phyloP scores from a whole-genome alignment of 305 asterid genomes.

The Fraxinus latifolia region DNA sequence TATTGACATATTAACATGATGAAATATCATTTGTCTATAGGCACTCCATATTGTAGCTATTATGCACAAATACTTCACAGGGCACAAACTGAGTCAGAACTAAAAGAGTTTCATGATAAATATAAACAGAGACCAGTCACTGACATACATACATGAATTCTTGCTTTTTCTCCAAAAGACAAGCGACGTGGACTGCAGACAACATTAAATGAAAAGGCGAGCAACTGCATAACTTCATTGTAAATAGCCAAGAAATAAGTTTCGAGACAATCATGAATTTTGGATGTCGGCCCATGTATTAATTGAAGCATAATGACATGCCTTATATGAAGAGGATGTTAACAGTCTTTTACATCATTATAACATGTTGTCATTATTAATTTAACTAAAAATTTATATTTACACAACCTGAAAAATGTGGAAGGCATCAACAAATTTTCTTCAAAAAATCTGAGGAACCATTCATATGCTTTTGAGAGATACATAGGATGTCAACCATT shows the following conservation, averaged over 20 bases:
- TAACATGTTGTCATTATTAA: neutral
- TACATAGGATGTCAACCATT: neutral
- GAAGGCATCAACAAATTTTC: neutral
- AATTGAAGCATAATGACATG: neutral
- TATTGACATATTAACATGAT: neutral
- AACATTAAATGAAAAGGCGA: neutral
- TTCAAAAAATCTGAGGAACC: neutral
- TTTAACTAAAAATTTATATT: neutral
- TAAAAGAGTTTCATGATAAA: neutral
- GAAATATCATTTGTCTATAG: neutral
- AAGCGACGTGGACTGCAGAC: neutral
- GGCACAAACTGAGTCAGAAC: neutral
- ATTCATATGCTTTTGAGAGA: neutral
- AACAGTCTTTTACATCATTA: neutral
- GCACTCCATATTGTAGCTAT: neutral
- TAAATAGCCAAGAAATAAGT: neutral
- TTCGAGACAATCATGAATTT: neutral
- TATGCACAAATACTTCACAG: neutral
- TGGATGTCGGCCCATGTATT: neutral
- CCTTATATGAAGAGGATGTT: neutral
- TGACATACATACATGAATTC: neutral
- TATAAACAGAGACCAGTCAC: neutral
- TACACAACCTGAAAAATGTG: neutral
- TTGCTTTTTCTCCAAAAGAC: neutral
- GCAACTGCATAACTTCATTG: neutral